Percentiles rank a stretch among this genome's conserved stretches.
Evolutionary conservation across 345 rosid species (phyloP).

Genomic region (Boechera retrofracta): DNA sequence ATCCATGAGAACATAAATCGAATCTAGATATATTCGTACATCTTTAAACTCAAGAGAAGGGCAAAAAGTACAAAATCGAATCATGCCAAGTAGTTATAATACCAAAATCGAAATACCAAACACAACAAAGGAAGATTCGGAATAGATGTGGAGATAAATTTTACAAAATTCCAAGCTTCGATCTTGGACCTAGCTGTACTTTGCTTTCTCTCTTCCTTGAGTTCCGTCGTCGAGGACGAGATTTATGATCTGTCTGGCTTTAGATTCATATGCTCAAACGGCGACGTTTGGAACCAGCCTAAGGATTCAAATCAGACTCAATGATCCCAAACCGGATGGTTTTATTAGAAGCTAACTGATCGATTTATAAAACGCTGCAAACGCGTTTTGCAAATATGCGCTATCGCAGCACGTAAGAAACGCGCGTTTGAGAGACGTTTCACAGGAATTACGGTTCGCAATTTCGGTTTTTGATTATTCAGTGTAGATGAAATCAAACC

Average conservation of each 20-base stretch:
- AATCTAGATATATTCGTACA: constrained; percentile 2
- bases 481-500: background rate
- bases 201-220: constrained; percentile 17
- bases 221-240: constrained; percentile 17
- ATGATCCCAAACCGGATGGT: constrained; percentile 11
- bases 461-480: background rate
- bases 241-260: constrained; percentile 34
- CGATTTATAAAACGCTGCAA: background rate
- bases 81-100: background rate
- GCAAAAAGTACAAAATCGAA: background rate
- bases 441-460: no score
- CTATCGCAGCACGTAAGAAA: no score
- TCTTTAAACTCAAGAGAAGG: background rate
- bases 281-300: background rate
- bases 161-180: constrained; percentile 19
- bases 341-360: constrained; percentile 3
- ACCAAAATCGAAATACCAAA: constrained; percentile 15
- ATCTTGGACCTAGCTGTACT: constrained; percentile 22
- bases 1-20: background rate
- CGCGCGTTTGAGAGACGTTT: no score
- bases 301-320: constrained; percentile 8
- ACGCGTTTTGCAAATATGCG: no score
- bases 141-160: constrained; percentile 9
- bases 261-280: background rate
- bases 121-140: background rate